A percentile compares a stretch with the other conserved stretches of the same genome.
phyloP scores from a whole-genome alignment of 768 basidiomycete genomes.

The Termitomyces sp. region DNA sequence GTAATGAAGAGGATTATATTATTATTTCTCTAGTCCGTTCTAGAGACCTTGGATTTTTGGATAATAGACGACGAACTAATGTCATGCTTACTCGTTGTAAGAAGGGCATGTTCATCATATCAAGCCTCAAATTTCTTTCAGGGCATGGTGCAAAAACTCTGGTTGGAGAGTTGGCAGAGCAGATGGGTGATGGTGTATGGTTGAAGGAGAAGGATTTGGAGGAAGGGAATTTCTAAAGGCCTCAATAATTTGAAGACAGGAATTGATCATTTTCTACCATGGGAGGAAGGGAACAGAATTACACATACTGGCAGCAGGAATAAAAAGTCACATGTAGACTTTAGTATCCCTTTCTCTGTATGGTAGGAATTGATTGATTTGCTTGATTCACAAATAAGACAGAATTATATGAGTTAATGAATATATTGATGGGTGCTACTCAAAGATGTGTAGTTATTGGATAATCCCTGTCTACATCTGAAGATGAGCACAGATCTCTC shows the following conservation, averaged over 20 bases:
- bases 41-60: conserved; percentile 59
- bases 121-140: conserved; percentile 55
- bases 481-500: conserved; percentile 42
- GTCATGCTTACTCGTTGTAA: conserved; percentile 86
- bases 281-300: conserved; percentile 5
- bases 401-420: not conserved
- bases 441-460: conserved; percentile 25
- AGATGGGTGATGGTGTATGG: conserved; percentile 34
- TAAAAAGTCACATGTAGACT: not conserved
- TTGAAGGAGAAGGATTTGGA: conserved; percentile 31
- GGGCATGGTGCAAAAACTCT: conserved; percentile 42
- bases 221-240: conserved; percentile 23
- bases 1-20: conserved; percentile 79
- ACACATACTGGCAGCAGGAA: not conserved
- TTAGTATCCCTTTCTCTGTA: conserved; percentile 1
- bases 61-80: conserved; percentile 65
- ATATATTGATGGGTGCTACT: not conserved
- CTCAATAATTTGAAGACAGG: not conserved
- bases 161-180: conserved; percentile 34
- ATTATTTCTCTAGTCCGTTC: conserved; percentile 67
- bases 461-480: conserved; percentile 16
- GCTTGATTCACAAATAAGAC: not conserved
- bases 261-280: conserved; percentile 9
- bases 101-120: conserved; percentile 69
- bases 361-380: conserved; percentile 7